Evolutionary conservation across 352 stramenopile species (phyloP), one percentile per base, ranked within the genome.

Genomic region (Thraustochytrium sp.): DNA sequence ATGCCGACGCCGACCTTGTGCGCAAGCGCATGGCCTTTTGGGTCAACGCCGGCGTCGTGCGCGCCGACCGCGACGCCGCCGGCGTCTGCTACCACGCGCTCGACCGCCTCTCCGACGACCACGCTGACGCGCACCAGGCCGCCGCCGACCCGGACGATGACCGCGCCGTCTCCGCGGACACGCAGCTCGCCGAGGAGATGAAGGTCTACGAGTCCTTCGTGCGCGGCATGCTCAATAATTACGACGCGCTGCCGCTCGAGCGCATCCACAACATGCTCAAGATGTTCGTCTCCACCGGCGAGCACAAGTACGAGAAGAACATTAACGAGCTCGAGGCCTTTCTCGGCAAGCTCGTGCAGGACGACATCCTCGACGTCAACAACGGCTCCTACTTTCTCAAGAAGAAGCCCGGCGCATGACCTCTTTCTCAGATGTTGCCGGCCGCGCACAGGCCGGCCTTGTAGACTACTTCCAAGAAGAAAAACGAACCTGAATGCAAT

Each of bases 221-320:
- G 65, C 88, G 96, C 40, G 94, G 95, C 16, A 98, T 98, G 94
- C 89, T 98, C 4, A 93, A 90, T 3, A 98, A 97, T 86, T 92
- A 97, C 72, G 94, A 93, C 11, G 92, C 94, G 48, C 87, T 98
- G 9, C 90, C 91, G 9, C 89, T 98, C 34, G 90, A 96, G 54
- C 89, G 92, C 26, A 98, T 98, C 77, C 94, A 98, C 88, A 96
- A 97, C 62, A 97, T 96, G 89, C 89, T 98, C 0, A 97, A 89
- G 1, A 93, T 91, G 23, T 94, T 95, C 74, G 90, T 80, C 5
- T 80, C 68, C 18, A 80, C 91, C 4, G 68, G 65, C 13, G 68
- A 80, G 31, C 68, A 80, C 68, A 80, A 80, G 68, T 80, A 80
- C 42, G 68, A 80, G 31, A 80, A 80, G 38, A 80, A 68, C 53